Evolutionary conservation across 169 alveolate genomes (phyloP).

Genomic region (Eimeria acervulina): DNA sequence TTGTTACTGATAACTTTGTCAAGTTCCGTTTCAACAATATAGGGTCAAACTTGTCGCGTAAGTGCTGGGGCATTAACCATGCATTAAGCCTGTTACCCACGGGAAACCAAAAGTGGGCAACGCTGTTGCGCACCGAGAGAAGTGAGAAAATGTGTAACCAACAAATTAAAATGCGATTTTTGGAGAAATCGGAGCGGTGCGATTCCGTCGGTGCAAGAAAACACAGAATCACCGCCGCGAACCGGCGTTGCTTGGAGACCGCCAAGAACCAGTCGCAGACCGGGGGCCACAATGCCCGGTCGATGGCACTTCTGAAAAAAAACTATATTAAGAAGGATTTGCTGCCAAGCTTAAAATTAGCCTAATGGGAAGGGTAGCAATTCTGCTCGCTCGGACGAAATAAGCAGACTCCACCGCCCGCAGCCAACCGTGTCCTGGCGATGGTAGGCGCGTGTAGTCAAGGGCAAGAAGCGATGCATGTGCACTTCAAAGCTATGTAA

Average conservation of each 20-base stretch:
- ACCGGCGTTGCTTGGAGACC: background rate
- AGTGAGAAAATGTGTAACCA: background rate
- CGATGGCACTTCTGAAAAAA: background rate
- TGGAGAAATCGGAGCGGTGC: background rate
- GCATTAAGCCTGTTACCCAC: background rate
- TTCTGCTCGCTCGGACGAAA: background rate
- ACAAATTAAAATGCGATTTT: background rate
- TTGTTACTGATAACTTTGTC: background rate
- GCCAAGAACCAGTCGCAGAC: slow-evolving; percentile 11
- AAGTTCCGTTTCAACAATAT: background rate
- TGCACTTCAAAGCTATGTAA: background rate
- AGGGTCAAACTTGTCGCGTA: background rate
- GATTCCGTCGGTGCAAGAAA: background rate
- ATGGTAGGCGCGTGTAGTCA: background rate
- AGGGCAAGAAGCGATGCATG: background rate
- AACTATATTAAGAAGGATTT: background rate
- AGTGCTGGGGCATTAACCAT: slow-evolving; percentile 3
- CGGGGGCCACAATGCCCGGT: background rate
- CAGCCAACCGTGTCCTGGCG: background rate
- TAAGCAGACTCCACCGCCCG: background rate
- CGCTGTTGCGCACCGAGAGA: background rate
- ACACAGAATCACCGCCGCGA: background rate
- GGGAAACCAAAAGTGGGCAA: background rate
- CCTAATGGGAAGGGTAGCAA: background rate
- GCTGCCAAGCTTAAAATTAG: background rate